Evolutionary conservation across 2,329 filamentous ascomycete genomes (phyloP), one percentile per base, ranked within the genome.

Genomic region (Curvularia verruculosa): DNA sequence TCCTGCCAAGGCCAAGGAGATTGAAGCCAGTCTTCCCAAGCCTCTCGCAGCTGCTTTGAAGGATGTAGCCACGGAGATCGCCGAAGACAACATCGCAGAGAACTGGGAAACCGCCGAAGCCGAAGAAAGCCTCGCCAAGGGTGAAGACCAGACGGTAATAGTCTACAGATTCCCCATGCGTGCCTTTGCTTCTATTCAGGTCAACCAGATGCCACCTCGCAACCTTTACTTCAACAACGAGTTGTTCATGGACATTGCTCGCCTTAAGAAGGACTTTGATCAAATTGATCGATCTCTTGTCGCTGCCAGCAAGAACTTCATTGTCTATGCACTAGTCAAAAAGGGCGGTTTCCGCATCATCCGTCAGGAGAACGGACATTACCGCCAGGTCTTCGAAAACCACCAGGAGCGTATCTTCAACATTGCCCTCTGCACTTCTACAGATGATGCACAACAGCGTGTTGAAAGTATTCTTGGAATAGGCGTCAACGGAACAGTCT

Each of bases 131-230:
- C 86, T 71, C 45, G 84, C 86, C 31, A 89, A 92, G 74, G 87
- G 89, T 65, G 87, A 87, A 56, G 84, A 86, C 49, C 77, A 85
- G 44, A 83, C 87, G 24, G 87, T 96, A 64, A 88, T 86, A 73
- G 93, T 98, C 45, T 95, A 91, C 81, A 96, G 96, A 76, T 96
- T 99, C 76, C 95, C 95, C 15, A 92, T 99, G 89, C 91, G 90
- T 76, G 95, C 95, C 3, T 99, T 96, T 83, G 93, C 96, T 64
- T 90, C 93, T 19, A 95, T 99, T 72, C 87, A 86, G 12, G 85
- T 98, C 67, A 76, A 83, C 70, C 73, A 74, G 39, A 77, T 78
- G 82, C 86, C 73, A 80, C 85, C 63, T 77, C 82, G 59, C 78
- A 83, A 58, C 77, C 83, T 88, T 3, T 78, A 83, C 49, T 88